These are phyloP conservation scores for Trichosporon asahii DNA, from an alignment of 1,284 basidiomycete genomes.

Conservation along the genomic window DNA sequence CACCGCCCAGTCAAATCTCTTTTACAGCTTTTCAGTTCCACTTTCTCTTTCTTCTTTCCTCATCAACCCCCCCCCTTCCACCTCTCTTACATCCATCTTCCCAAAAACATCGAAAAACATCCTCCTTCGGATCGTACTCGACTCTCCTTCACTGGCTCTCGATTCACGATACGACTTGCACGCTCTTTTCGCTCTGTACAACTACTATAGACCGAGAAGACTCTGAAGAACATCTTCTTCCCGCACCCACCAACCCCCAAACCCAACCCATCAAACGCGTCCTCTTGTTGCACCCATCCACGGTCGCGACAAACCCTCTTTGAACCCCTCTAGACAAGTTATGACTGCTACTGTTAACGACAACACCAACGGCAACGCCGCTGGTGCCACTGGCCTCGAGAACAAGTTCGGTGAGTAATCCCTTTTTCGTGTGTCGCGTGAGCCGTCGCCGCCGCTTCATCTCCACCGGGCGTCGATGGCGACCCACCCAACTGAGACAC, in stretches of 20 bases:
- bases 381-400: conserved; percentile 73
- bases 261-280: background rate
- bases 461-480: background rate
- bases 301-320: conserved; percentile 12
- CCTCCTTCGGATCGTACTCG: conserved; percentile 6
- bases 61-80: conserved; percentile 9
- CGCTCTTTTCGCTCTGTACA: conserved; percentile 29
- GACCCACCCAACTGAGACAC: background rate
- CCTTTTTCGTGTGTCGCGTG: conserved; percentile 18
- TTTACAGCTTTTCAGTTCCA: conserved; percentile 7
- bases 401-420: conserved; percentile 68
- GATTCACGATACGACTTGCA: conserved; percentile 15
- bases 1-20: background rate
- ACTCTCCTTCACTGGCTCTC: conserved; percentile 9
- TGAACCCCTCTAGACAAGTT: conserved; percentile 29
- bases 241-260: background rate
- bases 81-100: background rate
- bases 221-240: background rate
- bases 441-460: conserved; percentile 4
- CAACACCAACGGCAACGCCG: conserved; percentile 41
- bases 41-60: conserved; percentile 16
- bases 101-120: conserved; percentile 7
- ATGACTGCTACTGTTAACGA: conserved; percentile 42
- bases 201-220: conserved; percentile 25
- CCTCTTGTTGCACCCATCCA: background rate